Evolutionary conservation across 306 rosid species (phyloP).

Genomic region (Corylus americana): DNA sequence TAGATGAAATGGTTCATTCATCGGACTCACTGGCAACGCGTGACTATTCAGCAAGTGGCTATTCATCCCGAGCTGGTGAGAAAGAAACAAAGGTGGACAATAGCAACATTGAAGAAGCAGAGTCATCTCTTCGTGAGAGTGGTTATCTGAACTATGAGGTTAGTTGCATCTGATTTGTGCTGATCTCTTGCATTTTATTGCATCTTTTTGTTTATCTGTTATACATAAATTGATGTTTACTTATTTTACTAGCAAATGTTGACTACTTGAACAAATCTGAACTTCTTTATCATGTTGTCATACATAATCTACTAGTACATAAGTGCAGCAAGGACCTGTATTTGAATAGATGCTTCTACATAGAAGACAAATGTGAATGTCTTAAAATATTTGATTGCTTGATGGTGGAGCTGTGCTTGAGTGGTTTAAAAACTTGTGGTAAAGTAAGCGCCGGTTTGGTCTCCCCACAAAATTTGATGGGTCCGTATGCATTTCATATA

Average conservation of each 20-base stretch:
- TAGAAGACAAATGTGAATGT: not conserved
- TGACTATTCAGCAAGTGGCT: constrained; percentile 90
- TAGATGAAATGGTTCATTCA: constrained; percentile 60
- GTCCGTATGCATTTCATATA: not conserved
- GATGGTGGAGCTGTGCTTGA: not conserved
- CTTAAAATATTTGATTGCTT: not conserved
- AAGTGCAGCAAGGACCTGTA: not conserved
- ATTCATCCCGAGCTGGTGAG: constrained; percentile 77
- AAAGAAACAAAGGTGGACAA: constrained; percentile 63
- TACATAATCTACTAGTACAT: not conserved
- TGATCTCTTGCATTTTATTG: constrained; percentile 10
- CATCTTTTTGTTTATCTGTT: not conserved
- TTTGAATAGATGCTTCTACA: not conserved
- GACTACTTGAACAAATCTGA: not conserved
- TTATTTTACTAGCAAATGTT: not conserved
- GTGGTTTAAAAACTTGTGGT: not conserved
- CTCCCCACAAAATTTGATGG: not conserved
- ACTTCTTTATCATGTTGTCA: not conserved
- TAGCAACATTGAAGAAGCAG: constrained; percentile 93
- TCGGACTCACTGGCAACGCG: constrained; percentile 91
- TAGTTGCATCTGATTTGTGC: constrained; percentile 19
- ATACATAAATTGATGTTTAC: not conserved
- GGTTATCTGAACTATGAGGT: constrained; percentile 97
- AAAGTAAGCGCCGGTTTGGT: not conserved
- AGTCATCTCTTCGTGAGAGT: constrained; percentile 85